Percentiles rank a stretch among this genome's conserved stretches.
Conservation (phyloP, 768 basidiomycete species). For the Pleurotus giganteus region DNA sequence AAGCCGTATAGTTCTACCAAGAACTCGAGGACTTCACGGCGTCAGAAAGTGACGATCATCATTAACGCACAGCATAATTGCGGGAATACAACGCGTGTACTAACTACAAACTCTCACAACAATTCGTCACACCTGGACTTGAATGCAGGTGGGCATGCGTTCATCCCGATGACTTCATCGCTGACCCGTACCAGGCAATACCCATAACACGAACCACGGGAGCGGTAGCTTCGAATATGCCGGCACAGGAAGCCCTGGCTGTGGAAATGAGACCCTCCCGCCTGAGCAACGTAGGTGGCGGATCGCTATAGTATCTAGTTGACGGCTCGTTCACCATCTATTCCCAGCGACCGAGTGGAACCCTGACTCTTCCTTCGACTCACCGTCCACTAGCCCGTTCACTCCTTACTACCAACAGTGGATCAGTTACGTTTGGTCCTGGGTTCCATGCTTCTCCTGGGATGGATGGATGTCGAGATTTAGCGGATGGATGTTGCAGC, state of each 20-base stretch:
- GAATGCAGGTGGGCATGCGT: neutral
- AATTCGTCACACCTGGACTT: neutral
- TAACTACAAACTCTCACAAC: neutral
- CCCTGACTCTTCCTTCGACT: neutral
- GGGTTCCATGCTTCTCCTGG: no score
- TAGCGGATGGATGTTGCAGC: neutral
- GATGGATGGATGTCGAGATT: neutral
- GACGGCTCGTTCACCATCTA: neutral
- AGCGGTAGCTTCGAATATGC: neutral
- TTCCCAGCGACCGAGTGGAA: neutral
- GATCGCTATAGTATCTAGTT: neutral
- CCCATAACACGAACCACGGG: neutral
- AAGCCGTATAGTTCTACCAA: neutral
- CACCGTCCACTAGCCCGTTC: neutral
- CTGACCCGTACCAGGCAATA: neutral
- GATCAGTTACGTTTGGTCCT: neutral
- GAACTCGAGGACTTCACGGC: neutral
- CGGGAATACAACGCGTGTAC: neutral
- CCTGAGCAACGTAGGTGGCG: no score
- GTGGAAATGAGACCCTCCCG: no score
- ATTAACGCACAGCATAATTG: neutral
- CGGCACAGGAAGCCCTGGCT: neutral
- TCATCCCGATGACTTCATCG: neutral
- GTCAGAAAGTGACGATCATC: neutral
- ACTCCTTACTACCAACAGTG: neutral